Evolutionary conservation across 2,329 filamentous ascomycete species (phyloP).

Genomic region (Exophiala viscosa): DNA sequence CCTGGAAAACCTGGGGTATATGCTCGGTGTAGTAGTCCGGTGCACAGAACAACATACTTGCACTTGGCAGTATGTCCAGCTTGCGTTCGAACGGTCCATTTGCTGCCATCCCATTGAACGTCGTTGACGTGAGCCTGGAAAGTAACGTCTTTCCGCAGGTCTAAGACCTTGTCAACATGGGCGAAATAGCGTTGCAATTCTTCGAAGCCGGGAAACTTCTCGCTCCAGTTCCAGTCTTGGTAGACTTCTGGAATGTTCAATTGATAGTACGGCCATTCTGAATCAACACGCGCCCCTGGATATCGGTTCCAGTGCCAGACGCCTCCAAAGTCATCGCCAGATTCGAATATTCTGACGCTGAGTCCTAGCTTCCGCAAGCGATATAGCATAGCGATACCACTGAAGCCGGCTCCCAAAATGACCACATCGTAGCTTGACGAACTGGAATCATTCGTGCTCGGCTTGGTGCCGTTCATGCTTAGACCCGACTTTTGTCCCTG

Average conservation of each 20-base stretch:
- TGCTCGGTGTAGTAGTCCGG: conserved; percentile 26
- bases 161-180: conserved; percentile 38
- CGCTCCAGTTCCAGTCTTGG: conserved; percentile 45
- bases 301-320: conserved; percentile 50
- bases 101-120: conserved; percentile 33
- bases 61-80: conserved; percentile 27
- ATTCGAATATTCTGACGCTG: conserved; percentile 50
- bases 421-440: conserved; percentile 15
- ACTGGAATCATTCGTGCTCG: neutral
- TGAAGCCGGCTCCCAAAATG: conserved; percentile 31
- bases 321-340: conserved; percentile 42
- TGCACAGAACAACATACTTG: neutral
- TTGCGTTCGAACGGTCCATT: conserved; percentile 40
- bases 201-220: conserved; percentile 36
- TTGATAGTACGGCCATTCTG: conserved; percentile 52
- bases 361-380: conserved; percentile 49
- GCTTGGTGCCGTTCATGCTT: neutral
- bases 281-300: conserved; percentile 54
- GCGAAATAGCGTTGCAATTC: conserved; percentile 41
- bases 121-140: conserved; percentile 33
- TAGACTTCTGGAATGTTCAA: conserved; percentile 49
- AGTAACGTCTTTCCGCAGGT: conserved; percentile 36
- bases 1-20: conserved; percentile 58
- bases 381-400: conserved; percentile 51
- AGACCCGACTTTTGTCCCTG: neutral